Evolutionary conservation across 768 basidiomycete species (phyloP), one percentile per base, ranked within the genome.

Genomic region (Lactifluus volemus): DNA sequence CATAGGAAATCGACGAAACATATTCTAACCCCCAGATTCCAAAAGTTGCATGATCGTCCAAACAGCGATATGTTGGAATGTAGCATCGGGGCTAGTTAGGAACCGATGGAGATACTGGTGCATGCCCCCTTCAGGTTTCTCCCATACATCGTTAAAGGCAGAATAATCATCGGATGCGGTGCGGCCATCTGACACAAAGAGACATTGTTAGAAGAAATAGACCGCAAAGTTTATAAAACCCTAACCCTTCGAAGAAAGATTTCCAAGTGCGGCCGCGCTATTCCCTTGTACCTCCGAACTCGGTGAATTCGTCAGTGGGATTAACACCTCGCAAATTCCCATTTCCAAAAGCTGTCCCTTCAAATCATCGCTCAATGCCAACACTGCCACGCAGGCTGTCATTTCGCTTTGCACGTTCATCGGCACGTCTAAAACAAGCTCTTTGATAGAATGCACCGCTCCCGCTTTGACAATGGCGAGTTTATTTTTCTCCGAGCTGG

Each of bases 251-350:
- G 96, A 98, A 21, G 97, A 98, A 53, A 99, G 74, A 73, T 99
- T 99, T 15, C 97, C 97, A 48, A 99, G 81, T 10, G 97, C 97
- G 29, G 97, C 97, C 25, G 97, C 97, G 68, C 92, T 93, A 70
- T 99, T 99, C 14, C 97, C 97, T 73, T 98, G 97, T 1, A 99
- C 97, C 73, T 99, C 97, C 44, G 96, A 91, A 71, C 93, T 96
- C 1, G 87, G 84, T 19, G 97, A 98, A 70, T 95, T 92, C 41
- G 97, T 98, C 34, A 99, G 75, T 12, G 97, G 97, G 68, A 99
- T 98, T 38, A 99, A 78, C 9, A 98, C 96, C 68, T 98, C 95
- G 68, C 93, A 94, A 55, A 99, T 93, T 25, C 97, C 97, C 92
- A 98, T 94, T 75, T 99, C 96, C 63, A 99, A 78, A 39, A 99